phyloP scores from a whole-genome alignment of 2,329 filamentous ascomycete species.

The Biscogniauxia mediterranea region DNA sequence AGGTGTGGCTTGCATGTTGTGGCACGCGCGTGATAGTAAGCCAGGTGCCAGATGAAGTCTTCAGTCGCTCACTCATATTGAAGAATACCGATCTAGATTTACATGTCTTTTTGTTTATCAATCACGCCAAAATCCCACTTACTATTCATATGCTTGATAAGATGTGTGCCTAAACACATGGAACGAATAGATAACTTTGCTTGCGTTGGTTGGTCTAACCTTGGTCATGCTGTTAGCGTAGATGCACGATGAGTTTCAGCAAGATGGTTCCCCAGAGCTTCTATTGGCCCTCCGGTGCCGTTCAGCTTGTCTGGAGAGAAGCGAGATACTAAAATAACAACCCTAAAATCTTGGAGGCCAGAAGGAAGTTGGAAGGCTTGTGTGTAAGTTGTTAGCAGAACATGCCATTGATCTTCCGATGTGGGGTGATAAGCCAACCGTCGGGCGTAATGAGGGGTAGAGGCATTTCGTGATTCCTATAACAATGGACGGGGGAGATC shows the following conservation, averaged over 20 bases:
- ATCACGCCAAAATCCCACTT: not conserved
- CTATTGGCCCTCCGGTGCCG: constrained; percentile 14
- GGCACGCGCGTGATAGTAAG: not conserved
- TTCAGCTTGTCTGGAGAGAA: not conserved
- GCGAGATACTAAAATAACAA: constrained; percentile 7
- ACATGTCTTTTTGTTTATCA: not conserved
- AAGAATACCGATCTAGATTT: not conserved
- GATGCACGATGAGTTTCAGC: constrained; percentile 16
- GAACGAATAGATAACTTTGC: not conserved
- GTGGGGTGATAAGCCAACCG: constrained; percentile 8
- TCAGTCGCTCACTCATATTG: not conserved
- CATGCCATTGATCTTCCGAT: constrained; percentile 10
- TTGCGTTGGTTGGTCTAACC: not conserved
- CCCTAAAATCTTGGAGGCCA: constrained; percentile 2
- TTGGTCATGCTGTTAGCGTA: not conserved
- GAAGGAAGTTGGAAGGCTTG: not conserved
- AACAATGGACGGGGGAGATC: constrained; percentile 10
- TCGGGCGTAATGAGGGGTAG: constrained; percentile 10
- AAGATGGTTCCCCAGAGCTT: constrained; percentile 4
- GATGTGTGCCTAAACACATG: not conserved
- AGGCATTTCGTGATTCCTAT: constrained; percentile 16
- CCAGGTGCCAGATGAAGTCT: not conserved
- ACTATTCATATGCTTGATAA: not conserved
- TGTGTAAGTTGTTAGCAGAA: constrained; percentile 1
- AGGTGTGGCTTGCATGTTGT: not conserved